Evolutionary conservation across 1,284 basidiomycete genomes (phyloP), one percentile per base, ranked within the genome.

Genomic region (Erythrobasidium hasegawianum): DNA sequence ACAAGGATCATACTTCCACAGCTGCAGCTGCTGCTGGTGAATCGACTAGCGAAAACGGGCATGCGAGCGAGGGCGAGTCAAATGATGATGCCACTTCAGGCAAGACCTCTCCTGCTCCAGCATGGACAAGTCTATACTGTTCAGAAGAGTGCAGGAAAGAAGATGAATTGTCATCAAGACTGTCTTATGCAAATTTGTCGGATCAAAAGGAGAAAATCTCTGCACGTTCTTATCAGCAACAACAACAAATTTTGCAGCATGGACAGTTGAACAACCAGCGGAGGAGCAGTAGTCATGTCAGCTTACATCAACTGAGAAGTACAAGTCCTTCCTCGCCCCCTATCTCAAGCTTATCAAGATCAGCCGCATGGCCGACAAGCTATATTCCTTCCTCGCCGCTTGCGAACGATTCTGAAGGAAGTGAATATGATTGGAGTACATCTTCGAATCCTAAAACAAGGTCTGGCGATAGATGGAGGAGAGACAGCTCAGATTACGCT

Each of bases 81-180:
- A 53, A 20, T 14, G 43, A 47, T 47, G n/a, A 47, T 24, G 16
- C 43, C 43, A 47, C n/a, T n/a, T 47, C 43, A 16, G 43, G 43
- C 43, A 53, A 22, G 50, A 22, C 50, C 14, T 16, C 50, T 18
- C 43, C 43, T 47, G 43, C 43, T 7, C 43, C 62, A 40, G 62
- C 57, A 20, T 65, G 62, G 62, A 65, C 57, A 55, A 49, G 43
- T 16, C 45, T 65, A 20, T 65, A 65, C 45, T 65, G 62, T 47
- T 57, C 53, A 39, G 62, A 50, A 57, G 62, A 57, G 53, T 65
- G 62, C 33, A n/a, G 62, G 27, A 50, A 65, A 33, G 55, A 65
- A 65, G 62, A 65, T 53, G 62, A 65, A 24, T 24, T 65, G 11
- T 29, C 55, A 9, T 65, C 62, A 22, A 49, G 62, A 43, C 56